Percentiles rank a stretch among this genome's conserved stretches.
Conservation (phyloP, 140 eudicot species). For the Stevia rebaudiana region DNA sequence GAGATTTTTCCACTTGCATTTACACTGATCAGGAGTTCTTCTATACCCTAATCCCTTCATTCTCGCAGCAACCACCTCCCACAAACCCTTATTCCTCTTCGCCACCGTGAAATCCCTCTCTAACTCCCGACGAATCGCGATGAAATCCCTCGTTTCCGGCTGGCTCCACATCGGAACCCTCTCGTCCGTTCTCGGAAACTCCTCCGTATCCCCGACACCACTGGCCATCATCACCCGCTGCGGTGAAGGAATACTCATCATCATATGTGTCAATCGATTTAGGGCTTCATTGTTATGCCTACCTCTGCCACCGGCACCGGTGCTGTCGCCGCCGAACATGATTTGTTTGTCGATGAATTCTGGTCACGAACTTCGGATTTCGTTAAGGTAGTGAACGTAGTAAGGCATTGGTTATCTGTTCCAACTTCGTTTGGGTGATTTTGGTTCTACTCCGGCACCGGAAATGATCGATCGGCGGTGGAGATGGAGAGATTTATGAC, state of each 20-base stretch:
- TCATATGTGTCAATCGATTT: constrained; percentile 32
- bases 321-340: constrained; percentile 21
- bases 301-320: constrained; percentile 5
- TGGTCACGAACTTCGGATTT: constrained; percentile 3
- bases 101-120: constrained; percentile 45
- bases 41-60: constrained; percentile 65
- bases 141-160: constrained; percentile 66
- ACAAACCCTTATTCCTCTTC: constrained; percentile 49
- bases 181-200: constrained; percentile 44
- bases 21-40: constrained; percentile 72
- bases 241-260: constrained; percentile 22
- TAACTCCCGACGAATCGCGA: constrained; percentile 51
- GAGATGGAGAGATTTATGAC: background rate
- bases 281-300: constrained; percentile 29
- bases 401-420: background rate
- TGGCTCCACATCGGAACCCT: constrained; percentile 61
- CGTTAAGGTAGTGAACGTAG: background rate
- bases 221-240: constrained; percentile 23
- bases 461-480: constrained; percentile 8
- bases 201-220: constrained; percentile 30
- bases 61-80: constrained; percentile 61
- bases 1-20: constrained; percentile 79
- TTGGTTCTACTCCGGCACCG: background rate
- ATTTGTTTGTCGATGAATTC: background rate
- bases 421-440: background rate